Percentiles rank a stretch among this genome's conserved stretches.
Conservation (phyloP, 179 eudicot genomes). For the Silene vulgaris region DNA sequence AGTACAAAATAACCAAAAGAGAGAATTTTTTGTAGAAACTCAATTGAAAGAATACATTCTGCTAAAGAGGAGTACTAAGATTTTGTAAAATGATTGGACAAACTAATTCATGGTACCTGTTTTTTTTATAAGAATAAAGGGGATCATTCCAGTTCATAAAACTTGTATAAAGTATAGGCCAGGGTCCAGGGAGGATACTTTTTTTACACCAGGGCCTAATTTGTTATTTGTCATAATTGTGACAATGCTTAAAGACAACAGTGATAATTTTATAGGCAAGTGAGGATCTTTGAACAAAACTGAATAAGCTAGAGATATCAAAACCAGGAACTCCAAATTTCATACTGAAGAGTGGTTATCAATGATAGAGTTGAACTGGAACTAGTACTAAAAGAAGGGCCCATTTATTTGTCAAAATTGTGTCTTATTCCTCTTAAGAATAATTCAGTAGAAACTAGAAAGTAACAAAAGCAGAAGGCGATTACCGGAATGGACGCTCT, state of each 20-base stretch:
- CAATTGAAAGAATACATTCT: not conserved
- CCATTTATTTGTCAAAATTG: not conserved
- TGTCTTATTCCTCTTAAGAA: not conserved
- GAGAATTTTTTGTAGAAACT: not conserved
- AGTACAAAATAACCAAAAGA: not conserved
- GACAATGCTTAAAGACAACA: not conserved
- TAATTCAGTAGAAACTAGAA: not conserved
- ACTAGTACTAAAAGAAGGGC: not conserved
- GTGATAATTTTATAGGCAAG: not conserved
- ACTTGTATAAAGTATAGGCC: too few species aligned
- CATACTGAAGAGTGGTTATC: not conserved
- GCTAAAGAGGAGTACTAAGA: not conserved
- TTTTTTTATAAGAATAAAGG: not conserved
- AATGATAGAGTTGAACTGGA: not conserved
- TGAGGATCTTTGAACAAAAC: not conserved
- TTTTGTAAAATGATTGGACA: not conserved
- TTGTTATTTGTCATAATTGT: not conserved
- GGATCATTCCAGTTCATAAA: not conserved
- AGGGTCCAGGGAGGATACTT: not conserved
- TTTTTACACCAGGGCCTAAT: not conserved
- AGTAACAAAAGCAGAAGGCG: constrained; percentile 26
- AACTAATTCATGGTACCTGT: not conserved
- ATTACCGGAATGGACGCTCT: constrained; percentile 91
- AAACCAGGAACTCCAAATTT: not conserved
- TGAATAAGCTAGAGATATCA: not conserved